These are phyloP conservation scores for Zygoascus hellenicus DNA, from an alignment of 1,139 yeast species.

Conservation along the genomic window DNA sequence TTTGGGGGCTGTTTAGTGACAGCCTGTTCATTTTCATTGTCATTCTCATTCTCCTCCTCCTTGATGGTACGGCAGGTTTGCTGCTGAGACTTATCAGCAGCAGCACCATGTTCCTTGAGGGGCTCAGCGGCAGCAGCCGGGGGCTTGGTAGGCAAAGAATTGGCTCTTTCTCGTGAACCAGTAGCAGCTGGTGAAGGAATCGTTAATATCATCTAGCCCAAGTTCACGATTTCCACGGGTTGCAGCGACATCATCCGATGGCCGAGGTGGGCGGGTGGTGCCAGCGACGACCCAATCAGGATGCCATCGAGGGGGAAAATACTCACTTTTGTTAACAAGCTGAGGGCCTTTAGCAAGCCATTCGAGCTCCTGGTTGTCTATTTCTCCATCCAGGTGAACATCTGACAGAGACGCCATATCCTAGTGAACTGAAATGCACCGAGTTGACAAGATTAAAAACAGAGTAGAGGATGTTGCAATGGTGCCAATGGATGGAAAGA, in stretches of 20 bases:
- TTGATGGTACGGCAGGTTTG: background rate
- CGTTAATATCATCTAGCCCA: too few relatives aligned
- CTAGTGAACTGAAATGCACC: background rate
- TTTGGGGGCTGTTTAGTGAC: background rate
- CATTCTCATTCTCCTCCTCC: conserved; percentile 6
- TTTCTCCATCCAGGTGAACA: conserved; percentile 2
- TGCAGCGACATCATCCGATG: background rate
- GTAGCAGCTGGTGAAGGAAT: background rate
- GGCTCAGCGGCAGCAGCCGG: background rate
- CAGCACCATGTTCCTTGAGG: background rate
- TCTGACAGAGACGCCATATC: conserved; percentile 5
- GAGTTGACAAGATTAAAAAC: background rate
- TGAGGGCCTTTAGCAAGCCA: conserved; percentile 10
- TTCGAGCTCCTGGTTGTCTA: conserved; percentile 7
- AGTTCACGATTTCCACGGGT: too few relatives aligned
- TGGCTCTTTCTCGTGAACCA: conserved; percentile 7
- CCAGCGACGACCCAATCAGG: background rate
- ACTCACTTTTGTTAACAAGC: conserved; percentile 6
- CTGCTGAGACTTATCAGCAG: too few relatives aligned
- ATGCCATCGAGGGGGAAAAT: background rate
- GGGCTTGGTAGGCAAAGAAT: conserved; percentile 4
- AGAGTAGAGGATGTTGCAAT: background rate
- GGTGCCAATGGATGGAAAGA: background rate
- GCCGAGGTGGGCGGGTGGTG: too few relatives aligned
- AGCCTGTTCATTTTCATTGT: background rate